Base-by-base conservation (phyloP, 2,329 filamentous ascomycete genomes). In the Leptographium procerum region DNA sequence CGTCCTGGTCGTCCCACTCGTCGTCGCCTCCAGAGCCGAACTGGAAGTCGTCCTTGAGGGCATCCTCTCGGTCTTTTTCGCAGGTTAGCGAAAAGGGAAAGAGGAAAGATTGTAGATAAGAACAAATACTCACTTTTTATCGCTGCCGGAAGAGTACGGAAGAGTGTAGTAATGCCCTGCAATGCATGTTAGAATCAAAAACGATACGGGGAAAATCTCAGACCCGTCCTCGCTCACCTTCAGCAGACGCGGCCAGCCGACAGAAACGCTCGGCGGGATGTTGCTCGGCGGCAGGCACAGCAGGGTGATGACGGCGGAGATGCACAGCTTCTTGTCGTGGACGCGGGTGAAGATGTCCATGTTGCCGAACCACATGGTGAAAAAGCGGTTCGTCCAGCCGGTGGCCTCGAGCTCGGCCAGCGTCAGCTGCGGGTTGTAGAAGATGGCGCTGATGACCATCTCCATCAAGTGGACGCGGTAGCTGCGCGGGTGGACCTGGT, bases 301-400 rank as follows among this genome's bases (percentile, higher is more conserved):
- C 13, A 99, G 82, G 7, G 90, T 82, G 60, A 89, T 87, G 65
- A 99, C 97, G 52, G 91, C 92, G 22, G 91, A 89, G 66, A 99
- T 96, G 62, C 90, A 96, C 29, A 99, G 79, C 78, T 96, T 99
- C 82, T 99, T 99, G 77, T 99, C 94, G 70, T 99, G 94, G 2
- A 99, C 94, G 48, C 94, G 83, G 56, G 84, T 88, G 75, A 99
- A 97, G 67, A 84, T 86, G 62, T 95, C 88, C 75, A 99, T 99
- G 74, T 86, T 95, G 48, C 89, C 89, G 72, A 99, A 99, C 94
- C 94, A 99, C 60, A 95, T 77, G 73, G 89, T 96, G 78, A 99
- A 99, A 76, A 99, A 99, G 69, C 95, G 95, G 75, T 97, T 97
- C 8, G 94, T 97, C 92, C 91, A 96, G 61, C 84, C 87, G 67